Base-by-base conservation (phyloP, 2,329 filamentous ascomycete species). In the Meredithiella fracta region DNA sequence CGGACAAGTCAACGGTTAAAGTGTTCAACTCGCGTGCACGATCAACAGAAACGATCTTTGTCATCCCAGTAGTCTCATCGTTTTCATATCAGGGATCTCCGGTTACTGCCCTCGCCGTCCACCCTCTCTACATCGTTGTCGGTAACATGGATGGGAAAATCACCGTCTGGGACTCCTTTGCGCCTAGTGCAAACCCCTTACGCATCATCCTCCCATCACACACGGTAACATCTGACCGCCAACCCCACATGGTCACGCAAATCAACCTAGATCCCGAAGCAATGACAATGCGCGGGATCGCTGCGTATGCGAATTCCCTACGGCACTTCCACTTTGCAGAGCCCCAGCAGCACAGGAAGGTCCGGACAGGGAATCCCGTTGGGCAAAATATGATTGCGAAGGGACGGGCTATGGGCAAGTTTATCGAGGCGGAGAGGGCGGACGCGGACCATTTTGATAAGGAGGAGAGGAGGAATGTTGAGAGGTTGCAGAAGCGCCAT, bases 141-240 rank as follows among this genome's bases (percentile, higher is more conserved):
- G 92, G 92, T 52, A 92, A 92, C 25, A 95, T 86, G 62, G 92
- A 98, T 68, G 91, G 92, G 0, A 77, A 97, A 2, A 91, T 95
- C 3, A 92, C 97, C 67, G 86, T 89, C 4, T 98, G 92, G 92
- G 92, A 98, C 70, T 86, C 86, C n/a, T 72, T 98, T 50, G 87
- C 83, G 1, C 97, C 91, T 1, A 85, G 77, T 0, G 69, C 76
- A 17, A 80, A 83, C 20, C 87, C 92, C 0, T 77, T 97, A 53
- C 81, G 89, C 40, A 97, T 89, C 0, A 73, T 98, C 55, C 90
- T 94, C 65, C 87, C 88, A 2, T 34, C 29, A 34, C 29, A 34
- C 11, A 34, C 29, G 82, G 85, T 14, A 89, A 91, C 61, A 86
- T 86, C 77, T 73, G 63, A 82, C 1, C 71, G 83, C 1, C 74